Evolutionary conservation across 257 asterid species (phyloP).

Genomic region (Solanum chmielewskii): DNA sequence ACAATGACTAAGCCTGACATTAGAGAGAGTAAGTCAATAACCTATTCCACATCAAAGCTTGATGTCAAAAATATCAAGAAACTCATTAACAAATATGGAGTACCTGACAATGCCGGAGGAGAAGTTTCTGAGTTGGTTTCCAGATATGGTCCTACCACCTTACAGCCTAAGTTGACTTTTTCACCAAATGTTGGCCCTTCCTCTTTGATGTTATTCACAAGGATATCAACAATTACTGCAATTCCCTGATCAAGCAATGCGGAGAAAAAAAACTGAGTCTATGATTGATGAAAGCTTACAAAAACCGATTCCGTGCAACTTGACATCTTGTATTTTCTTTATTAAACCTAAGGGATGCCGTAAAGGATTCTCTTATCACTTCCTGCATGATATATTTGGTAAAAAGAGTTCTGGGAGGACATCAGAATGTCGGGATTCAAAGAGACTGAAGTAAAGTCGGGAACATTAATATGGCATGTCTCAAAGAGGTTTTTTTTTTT

Average conservation of each 20-base stretch:
- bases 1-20: too few species aligned
- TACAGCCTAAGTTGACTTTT: too few species aligned
- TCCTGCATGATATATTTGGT: constrained; percentile 10
- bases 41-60: too few species aligned
- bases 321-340: constrained; percentile 14
- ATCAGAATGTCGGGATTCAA: constrained; percentile 6
- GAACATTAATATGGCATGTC: not conserved
- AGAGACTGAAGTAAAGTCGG: constrained; percentile 12
- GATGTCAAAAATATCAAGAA: too few species aligned
- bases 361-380: constrained; percentile 20
- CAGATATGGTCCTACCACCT: too few species aligned
- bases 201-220: not conserved
- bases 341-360: constrained; percentile 14
- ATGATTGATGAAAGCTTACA: not conserved
- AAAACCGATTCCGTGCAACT: not conserved
- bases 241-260: constrained; percentile 18
- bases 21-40: too few species aligned
- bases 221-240: constrained; percentile 8
- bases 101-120: too few species aligned
- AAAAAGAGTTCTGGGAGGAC: not conserved
- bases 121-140: too few species aligned
- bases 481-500: not conserved
- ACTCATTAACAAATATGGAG: too few species aligned
- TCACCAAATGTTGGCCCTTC: not conserved
- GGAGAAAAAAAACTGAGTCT: constrained; percentile 3